phyloP scores from a whole-genome alignment of 2,329 filamentous ascomycete genomes.

The Colletotrichum euphorbiae region DNA sequence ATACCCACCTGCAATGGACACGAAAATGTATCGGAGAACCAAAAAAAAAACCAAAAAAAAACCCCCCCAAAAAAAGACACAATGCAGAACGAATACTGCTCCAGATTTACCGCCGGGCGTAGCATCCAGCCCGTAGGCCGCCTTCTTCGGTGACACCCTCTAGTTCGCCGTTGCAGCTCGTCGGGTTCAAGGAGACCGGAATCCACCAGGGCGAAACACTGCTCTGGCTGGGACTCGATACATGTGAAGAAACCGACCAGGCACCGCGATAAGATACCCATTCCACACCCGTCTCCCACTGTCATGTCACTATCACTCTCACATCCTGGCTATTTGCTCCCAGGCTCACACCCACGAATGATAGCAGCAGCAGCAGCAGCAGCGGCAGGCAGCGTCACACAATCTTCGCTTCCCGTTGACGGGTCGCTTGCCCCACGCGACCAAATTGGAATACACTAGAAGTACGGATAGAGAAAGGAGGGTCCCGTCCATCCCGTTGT shows the following conservation, averaged over 20 bases:
- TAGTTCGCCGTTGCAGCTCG: background rate
- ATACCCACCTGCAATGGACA: slow-evolving; percentile 30
- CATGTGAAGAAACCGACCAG: too few species aligned
- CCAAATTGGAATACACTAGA: slow-evolving; percentile 33
- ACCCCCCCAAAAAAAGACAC: background rate
- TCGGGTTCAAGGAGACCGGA: slow-evolving; percentile 25
- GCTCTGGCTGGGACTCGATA: too few species aligned
- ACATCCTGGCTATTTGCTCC: background rate
- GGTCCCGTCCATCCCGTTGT: slow-evolving; percentile 21
- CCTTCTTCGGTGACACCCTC: background rate
- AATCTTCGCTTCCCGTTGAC: slow-evolving; percentile 22
- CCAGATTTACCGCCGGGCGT: slow-evolving; percentile 23
- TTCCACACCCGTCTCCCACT: too few species aligned
- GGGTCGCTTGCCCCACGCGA: slow-evolving; percentile 18
- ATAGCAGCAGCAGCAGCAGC: background rate
- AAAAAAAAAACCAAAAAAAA: background rate
- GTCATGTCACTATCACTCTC: background rate
- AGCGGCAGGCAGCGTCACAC: background rate
- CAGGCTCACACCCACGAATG: background rate
- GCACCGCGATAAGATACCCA: too few species aligned
- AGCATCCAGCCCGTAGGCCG: background rate
- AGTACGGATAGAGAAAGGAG: too few species aligned
- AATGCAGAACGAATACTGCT: slow-evolving; percentile 19
- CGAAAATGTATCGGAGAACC: slow-evolving; percentile 27
- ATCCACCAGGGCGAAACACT: too few species aligned